phyloP scores from a whole-genome alignment of 345 rosid genomes.

The Lepidium sativum region DNA sequence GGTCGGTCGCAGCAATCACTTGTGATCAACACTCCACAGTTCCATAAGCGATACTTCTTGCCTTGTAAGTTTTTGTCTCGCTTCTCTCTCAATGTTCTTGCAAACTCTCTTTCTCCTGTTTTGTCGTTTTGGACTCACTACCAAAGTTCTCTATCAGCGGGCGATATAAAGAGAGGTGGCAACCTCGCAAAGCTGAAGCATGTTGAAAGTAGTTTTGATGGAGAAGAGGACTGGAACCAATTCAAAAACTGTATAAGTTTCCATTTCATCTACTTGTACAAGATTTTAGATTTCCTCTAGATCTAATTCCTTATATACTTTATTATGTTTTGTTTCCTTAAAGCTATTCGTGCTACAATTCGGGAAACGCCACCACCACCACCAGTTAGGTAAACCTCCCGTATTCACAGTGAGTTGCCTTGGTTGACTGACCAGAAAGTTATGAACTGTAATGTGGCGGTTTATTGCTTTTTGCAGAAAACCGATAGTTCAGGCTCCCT shows the following conservation, averaged over 20 bases:
- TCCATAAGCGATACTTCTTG: conserved; percentile 73
- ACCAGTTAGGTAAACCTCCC: conserved; percentile 39
- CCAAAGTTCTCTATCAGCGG: conserved; percentile 36
- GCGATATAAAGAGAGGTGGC: conserved; percentile 60
- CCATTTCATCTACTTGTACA: neutral
- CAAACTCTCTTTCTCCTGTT: neutral
- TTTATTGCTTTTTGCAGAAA: conserved; percentile 33
- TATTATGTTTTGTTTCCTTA: conserved; percentile 8
- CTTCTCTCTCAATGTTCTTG: neutral
- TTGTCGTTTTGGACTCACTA: neutral
- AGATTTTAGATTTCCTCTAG: neutral
- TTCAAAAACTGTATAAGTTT: conserved; percentile 52
- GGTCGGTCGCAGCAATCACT: conserved; percentile 78
- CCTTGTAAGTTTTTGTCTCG: conserved; percentile 40
- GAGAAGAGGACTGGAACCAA: conserved; percentile 68
- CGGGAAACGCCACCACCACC: conserved; percentile 47
- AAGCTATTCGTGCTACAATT: conserved; percentile 76
- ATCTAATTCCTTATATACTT: conserved; percentile 19
- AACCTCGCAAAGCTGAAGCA: conserved; percentile 45
- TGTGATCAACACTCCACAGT: conserved; percentile 77
- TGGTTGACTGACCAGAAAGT: neutral
- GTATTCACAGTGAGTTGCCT: neutral
- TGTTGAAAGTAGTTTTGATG: conserved; percentile 56
- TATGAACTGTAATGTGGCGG: neutral
- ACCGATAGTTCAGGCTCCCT: conserved; percentile 58